phyloP scores from a whole-genome alignment of 2,329 filamentous ascomycete genomes.

The Ophiostoma angusticollis region DNA sequence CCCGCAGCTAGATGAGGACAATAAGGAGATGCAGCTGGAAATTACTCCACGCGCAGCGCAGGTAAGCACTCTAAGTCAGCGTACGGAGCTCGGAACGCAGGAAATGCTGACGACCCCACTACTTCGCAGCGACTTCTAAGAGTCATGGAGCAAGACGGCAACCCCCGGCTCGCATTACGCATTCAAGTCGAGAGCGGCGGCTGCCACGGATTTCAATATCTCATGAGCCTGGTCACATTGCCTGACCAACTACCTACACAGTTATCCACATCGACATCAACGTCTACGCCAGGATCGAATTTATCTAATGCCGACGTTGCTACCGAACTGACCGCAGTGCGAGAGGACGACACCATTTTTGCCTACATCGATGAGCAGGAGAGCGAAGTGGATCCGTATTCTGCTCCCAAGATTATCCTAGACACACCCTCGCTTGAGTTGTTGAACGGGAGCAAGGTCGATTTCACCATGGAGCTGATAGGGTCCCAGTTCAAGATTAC shows the following conservation, averaged over 20 bases:
- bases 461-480: constrained; percentile 93
- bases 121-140: constrained; percentile 52
- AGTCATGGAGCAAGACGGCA: constrained; percentile 59
- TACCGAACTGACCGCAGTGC: constrained; percentile 23
- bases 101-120: too few species aligned
- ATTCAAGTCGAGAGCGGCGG: constrained; percentile 88
- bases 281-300: constrained; percentile 3
- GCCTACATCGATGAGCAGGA: constrained; percentile 48
- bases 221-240: constrained; percentile 70
- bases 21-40: constrained; percentile 68
- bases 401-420: constrained; percentile 66
- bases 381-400: constrained; percentile 23
- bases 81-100: too few species aligned
- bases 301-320: constrained; percentile 17
- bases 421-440: constrained; percentile 79
- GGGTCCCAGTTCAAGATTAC: constrained; percentile 84
- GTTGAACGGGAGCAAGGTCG: constrained; percentile 84
- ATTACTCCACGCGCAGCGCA: constrained; percentile 75
- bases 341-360: constrained; percentile 81
- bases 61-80: constrained; percentile 40
- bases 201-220: constrained; percentile 95
- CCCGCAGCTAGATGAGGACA: constrained; percentile 67
- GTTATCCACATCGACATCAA: too few species aligned
- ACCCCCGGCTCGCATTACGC: constrained; percentile 74
- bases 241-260: constrained; percentile 24